A percentile compares a stretch with the other conserved stretches of the same genome.
These are phyloP conservation scores for Mycosphaerelloides madeirae DNA, from an alignment of 2,329 filamentous ascomycete genomes.

Conservation along the genomic window DNA sequence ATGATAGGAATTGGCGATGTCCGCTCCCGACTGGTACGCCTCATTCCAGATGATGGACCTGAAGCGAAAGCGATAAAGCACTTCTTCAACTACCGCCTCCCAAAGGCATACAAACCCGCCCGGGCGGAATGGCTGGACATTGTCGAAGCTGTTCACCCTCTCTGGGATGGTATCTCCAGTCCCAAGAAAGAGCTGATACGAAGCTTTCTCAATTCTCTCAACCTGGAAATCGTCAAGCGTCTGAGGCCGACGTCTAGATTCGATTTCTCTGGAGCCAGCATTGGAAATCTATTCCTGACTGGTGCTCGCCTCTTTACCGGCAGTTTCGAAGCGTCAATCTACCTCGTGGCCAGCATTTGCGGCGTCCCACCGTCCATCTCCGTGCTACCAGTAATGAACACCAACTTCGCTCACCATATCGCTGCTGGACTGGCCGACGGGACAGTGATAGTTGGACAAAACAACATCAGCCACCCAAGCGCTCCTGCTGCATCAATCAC, in stretches of 20 bases:
- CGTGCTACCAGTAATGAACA: slow-evolving; percentile 87
- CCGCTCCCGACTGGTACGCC: slow-evolving; percentile 68
- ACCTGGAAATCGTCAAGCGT: slow-evolving; percentile 47
- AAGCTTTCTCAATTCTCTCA: slow-evolving; percentile 47
- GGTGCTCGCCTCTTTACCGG: slow-evolving; percentile 84
- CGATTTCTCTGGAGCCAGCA: slow-evolving; percentile 48
- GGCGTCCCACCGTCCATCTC: slow-evolving; percentile 70
- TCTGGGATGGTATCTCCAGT: slow-evolving; percentile 60
- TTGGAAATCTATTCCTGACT: slow-evolving; percentile 50
- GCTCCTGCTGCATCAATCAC: slow-evolving; percentile 44
- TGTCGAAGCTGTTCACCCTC: slow-evolving; percentile 70
- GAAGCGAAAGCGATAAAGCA: slow-evolving; percentile 72
- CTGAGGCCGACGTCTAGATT: slow-evolving; percentile 44
- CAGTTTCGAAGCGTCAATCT: slow-evolving; percentile 87
- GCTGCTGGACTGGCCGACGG: slow-evolving; percentile 75
- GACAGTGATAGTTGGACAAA: slow-evolving; percentile 79
- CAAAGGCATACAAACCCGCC: slow-evolving; percentile 57
- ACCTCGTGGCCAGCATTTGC: slow-evolving; percentile 81
- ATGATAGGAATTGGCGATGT: slow-evolving; percentile 64
- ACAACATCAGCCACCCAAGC: slow-evolving; percentile 82
- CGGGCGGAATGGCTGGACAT: slow-evolving; percentile 81
- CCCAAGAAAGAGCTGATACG: slow-evolving; percentile 51
- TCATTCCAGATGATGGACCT: slow-evolving; percentile 65
- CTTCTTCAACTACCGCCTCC: slow-evolving; percentile 83
- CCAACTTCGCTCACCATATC: slow-evolving; percentile 93